Base-by-base conservation (phyloP, 371 early-diverging fungal genomes). In the Mortierella sp. region DNA sequence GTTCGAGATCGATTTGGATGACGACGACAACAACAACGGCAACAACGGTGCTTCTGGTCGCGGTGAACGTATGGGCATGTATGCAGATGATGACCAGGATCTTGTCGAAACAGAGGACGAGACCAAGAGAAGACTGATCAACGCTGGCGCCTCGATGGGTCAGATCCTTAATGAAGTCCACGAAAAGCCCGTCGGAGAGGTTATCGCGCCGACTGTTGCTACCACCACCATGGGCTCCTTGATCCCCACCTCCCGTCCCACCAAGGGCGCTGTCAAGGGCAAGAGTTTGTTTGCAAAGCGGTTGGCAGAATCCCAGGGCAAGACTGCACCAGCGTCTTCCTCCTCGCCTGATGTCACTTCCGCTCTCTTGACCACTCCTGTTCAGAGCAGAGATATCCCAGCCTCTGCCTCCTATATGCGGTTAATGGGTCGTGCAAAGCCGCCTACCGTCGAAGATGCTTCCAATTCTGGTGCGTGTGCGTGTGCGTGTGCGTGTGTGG, bases 271-370 rank as follows among this genome's bases (percentile, higher is more conserved):
- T 31, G 67, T 67, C 61, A 85, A 81, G 61, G 86, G 86, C 55
- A 81, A 79, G 69, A 85, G 86, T 74, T 40, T 85, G 54, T 85
- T 85, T 69, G 86, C 86, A 31, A 72, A 71, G 51, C 78, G 86
- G 14, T 74, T 85, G 13, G 86, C 86, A 0, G 76, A 78, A 50
- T 71, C 86, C 26, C 86, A 85, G 37, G 72, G 74, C 50, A 55
- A 74, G n/a, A 75, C 54, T 10, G 24, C 50, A 61, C 19, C 59
- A 13, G 59, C 61, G 34, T 5, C 5, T 6, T 34, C 61, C 3
- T 61, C 61, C 4, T n/a, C 53, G 1, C 21, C 72, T 21, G 48
- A 48, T 13, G 46, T n/a, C 44, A 28, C 74, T 5, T 14, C 44
- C 43, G 26, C 72, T 67, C 1, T 71, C 14, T 61, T 21, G n/a